Conservation (phyloP, 2,329 filamentous ascomycete genomes). For the Arthrobotrys iridis region DNA sequence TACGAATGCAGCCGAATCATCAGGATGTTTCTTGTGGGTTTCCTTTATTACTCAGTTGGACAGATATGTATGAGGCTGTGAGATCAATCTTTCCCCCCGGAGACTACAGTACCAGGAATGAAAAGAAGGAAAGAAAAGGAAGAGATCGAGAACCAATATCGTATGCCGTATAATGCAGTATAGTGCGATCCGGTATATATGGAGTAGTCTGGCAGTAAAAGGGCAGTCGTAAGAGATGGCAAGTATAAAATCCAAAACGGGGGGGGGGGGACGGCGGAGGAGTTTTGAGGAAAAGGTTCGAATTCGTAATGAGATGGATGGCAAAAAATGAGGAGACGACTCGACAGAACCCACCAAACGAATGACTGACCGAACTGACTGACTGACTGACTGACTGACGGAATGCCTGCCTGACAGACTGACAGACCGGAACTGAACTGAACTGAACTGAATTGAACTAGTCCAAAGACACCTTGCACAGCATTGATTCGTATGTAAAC, state of each 20-base stretch:
- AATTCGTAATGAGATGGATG: slow-evolving; percentile 23
- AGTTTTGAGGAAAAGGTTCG: slow-evolving; percentile 28
- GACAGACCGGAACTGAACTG: neutral
- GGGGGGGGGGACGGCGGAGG: neutral
- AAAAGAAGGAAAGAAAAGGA: neutral
- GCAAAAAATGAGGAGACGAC: neutral
- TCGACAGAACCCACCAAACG: too few species aligned
- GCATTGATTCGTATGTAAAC: neutral
- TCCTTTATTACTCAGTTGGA: too few species aligned
- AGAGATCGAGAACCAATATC: neutral
- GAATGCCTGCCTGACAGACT: neutral
- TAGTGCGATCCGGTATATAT: too few species aligned
- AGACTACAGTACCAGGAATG: too few species aligned
- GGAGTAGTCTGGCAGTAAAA: neutral
- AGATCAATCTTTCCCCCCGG: too few species aligned
- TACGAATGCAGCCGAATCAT: too few species aligned
- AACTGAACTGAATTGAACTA: neutral
- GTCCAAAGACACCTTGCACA: slow-evolving; percentile 6
- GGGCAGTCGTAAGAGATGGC: neutral
- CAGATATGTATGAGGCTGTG: too few species aligned
- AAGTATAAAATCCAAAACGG: neutral
- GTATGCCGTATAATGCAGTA: slow-evolving; percentile 11
- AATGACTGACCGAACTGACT: neutral
- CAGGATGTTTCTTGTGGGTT: too few species aligned
- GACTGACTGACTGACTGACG: neutral